A percentile compares a stretch with the other conserved stretches of the same genome.
Evolutionary conservation across 495 filamentous ascomycete genomes (phyloP).

Genomic region (Aspergillus conjunctus): DNA sequence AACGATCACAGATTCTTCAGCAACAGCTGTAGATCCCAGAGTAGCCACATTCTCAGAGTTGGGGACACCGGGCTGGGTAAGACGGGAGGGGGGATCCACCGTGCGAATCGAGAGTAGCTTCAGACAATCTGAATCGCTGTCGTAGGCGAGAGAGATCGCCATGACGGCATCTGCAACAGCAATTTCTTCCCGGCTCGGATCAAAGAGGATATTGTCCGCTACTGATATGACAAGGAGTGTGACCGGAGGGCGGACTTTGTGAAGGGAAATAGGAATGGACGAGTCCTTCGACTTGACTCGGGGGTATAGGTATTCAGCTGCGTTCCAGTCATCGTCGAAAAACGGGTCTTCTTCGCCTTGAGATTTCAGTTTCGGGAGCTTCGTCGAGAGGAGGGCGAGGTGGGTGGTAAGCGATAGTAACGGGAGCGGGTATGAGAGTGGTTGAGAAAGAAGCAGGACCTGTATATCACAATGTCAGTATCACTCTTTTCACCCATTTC

Average conservation of each 20-base stretch:
- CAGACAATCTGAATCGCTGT: slow-evolving; percentile 35
- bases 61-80: slow-evolving; percentile 69
- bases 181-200: slow-evolving; percentile 86
- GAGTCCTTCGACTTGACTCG: slow-evolving; percentile 29
- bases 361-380: slow-evolving; percentile 80
- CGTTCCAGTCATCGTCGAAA: slow-evolving; percentile 98
- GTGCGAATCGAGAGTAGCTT: slow-evolving; percentile 64
- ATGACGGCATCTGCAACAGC: slow-evolving; percentile 86
- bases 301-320: slow-evolving; percentile 74
- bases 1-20: slow-evolving; percentile 30
- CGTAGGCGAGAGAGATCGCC: slow-evolving; percentile 68
- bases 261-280: slow-evolving; percentile 14
- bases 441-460: slow-evolving; percentile 92
- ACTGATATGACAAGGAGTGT: slow-evolving; percentile 88
- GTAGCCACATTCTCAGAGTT: slow-evolving; percentile 70
- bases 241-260: slow-evolving; percentile 67
- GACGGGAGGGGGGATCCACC: slow-evolving; percentile 69
- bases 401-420: slow-evolving; percentile 91
- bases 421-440: slow-evolving; percentile 87
- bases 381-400: slow-evolving; percentile 88
- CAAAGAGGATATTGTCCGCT: slow-evolving; percentile 88
- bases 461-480: slow-evolving; percentile 34
- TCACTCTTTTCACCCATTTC: not conserved
- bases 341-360: slow-evolving; percentile 91
- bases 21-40: slow-evolving; percentile 40